These are phyloP conservation scores for Blastocystis sp. DNA, from an alignment of 352 stramenopile species.

Conservation along the genomic window DNA sequence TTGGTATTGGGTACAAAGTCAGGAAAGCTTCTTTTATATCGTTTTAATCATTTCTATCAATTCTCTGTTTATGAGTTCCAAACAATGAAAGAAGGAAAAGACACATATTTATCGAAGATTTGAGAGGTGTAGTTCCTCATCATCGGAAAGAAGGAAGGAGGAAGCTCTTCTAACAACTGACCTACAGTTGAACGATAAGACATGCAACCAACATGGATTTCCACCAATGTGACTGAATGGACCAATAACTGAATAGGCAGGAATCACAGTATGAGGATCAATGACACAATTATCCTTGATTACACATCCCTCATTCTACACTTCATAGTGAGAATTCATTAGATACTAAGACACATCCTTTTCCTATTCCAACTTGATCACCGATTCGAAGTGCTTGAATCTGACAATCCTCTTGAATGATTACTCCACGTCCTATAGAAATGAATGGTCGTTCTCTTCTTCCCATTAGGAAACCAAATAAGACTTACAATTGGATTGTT, in stretches of 20 bases:
- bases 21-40: constrained; percentile 49
- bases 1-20: not conserved
- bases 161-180: not conserved
- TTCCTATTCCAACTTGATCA: constrained; percentile 6
- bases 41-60: constrained; percentile 62
- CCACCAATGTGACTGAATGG: constrained; percentile 11
- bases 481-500: not conserved
- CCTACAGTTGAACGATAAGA: not conserved
- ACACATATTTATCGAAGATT: not conserved
- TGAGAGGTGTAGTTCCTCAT: not conserved
- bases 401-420: not conserved
- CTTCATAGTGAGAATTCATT: not conserved
- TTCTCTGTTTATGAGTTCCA: not conserved
- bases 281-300: constrained; percentile 48
- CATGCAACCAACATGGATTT: not conserved
- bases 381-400: constrained; percentile 35
- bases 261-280: not conserved
- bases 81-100: not conserved
- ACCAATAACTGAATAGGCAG: constrained; percentile 24
- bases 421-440: constrained; percentile 10
- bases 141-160: not conserved
- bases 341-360: not conserved
- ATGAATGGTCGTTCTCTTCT: constrained; percentile 25
- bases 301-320: constrained; percentile 46
- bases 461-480: not conserved